phyloP scores from a whole-genome alignment of 1,139 yeast genomes.

The Kluyveromyces marxianus region DNA sequence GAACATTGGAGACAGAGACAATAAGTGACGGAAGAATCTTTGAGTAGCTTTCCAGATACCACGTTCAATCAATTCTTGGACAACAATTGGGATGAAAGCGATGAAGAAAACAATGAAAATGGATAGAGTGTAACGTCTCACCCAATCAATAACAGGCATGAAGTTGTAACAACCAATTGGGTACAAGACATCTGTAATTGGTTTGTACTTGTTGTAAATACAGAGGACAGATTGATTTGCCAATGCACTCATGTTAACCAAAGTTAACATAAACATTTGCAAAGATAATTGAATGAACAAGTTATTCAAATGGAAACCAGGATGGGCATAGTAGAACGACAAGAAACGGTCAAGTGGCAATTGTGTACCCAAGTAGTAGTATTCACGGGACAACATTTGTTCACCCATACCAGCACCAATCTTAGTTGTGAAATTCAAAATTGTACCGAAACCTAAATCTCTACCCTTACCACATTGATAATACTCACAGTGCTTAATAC shows the following conservation, averaged over 20 bases:
- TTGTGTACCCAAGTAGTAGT: constrained; percentile 95
- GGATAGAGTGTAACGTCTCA: constrained; percentile 93
- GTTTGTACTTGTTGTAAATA: constrained; percentile 73
- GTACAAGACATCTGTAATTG: constrained; percentile 72
- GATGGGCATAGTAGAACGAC: constrained; percentile 96
- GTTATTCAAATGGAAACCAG: constrained; percentile 98
- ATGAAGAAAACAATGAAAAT: constrained; percentile 98
- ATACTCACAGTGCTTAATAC: constrained; percentile 98
- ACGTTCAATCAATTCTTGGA: constrained; percentile 95
- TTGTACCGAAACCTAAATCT: constrained; percentile 98
- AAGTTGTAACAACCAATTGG: constrained; percentile 95
- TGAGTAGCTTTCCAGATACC: constrained; percentile 94
- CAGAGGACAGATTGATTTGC: constrained; percentile 88
- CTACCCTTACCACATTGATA: constrained; percentile 99
- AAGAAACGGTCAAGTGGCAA: constrained; percentile 94
- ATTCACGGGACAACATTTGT: constrained; percentile 97
- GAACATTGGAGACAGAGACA: constrained; percentile 90
- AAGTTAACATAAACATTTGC: constrained; percentile 84
- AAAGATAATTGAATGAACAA: constrained; percentile 91
- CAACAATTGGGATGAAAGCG: constrained; percentile 90
- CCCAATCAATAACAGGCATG: constrained; percentile 89
- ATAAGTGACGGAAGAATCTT: constrained; percentile 83
- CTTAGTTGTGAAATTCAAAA: constrained; percentile 96
- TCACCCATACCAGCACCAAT: constrained; percentile 99
- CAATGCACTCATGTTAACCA: constrained; percentile 84